Percentiles rank a stretch among this genome's conserved stretches.
These are phyloP conservation scores for Tylopilus sp. DNA, from an alignment of 768 basidiomycete genomes.

Conservation along the genomic window DNA sequence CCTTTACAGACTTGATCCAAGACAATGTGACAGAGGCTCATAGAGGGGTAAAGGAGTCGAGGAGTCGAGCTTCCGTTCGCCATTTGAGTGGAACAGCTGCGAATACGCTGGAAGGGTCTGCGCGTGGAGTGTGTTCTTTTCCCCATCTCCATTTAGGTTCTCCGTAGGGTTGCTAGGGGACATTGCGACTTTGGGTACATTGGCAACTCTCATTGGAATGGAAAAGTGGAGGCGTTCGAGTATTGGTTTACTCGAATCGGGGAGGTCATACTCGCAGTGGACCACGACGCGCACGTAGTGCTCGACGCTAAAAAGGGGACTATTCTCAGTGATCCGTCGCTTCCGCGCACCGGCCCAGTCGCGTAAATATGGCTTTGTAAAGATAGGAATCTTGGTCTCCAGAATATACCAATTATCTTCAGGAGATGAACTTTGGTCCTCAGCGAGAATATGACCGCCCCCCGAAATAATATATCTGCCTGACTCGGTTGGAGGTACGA, in stretches of 20 bases:
- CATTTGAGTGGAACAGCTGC: constrained; percentile 71
- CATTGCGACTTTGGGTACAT: constrained; percentile 31
- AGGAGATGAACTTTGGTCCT: constrained; percentile 17
- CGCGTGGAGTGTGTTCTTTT: constrained; percentile 17
- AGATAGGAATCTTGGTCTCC: constrained; percentile 20
- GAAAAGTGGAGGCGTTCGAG: constrained; percentile 33
- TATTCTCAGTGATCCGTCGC: constrained; percentile 43
- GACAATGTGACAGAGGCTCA: constrained; percentile 35
- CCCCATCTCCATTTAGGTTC: constrained; percentile 5
- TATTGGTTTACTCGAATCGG: constrained; percentile 29
- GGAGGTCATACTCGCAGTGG: constrained; percentile 51
- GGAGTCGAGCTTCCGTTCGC: constrained; percentile 68
- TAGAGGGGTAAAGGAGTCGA: constrained; percentile 63
- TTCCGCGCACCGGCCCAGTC: constrained; percentile 31
- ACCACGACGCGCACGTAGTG: constrained; percentile 56
- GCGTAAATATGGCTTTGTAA: constrained; percentile 4
- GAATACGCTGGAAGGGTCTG: constrained; percentile 67
- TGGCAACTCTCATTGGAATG: constrained; percentile 52
- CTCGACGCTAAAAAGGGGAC: constrained; percentile 54
- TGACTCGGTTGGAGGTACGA: constrained; percentile 46
- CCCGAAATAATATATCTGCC: constrained; percentile 48
- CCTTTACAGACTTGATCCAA: constrained; percentile 5
- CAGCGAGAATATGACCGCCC: constrained; percentile 47
- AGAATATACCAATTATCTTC: constrained; percentile 28
- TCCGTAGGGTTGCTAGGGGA: neutral